Evolutionary conservation across 257 asterid genomes (phyloP).

Genomic region (Paraleonurus japonicus): DNA sequence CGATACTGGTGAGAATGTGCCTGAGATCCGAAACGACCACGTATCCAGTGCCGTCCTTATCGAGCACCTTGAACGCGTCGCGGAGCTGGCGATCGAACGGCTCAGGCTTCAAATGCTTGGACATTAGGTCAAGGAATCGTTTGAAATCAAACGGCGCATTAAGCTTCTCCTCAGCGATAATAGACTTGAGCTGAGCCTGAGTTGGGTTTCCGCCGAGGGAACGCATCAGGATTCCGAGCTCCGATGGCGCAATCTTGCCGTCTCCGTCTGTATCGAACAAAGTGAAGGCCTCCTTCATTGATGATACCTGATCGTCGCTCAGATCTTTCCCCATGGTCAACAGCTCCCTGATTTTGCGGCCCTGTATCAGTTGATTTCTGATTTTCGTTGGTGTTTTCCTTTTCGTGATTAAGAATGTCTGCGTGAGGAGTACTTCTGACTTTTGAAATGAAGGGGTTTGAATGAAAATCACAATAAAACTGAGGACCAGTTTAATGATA

Average conservation of each 20-base stretch:
- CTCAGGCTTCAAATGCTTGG: constrained; percentile 92
- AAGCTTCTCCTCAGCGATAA: constrained; percentile 70
- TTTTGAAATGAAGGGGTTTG: constrained; percentile 25
- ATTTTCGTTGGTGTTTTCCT: not conserved
- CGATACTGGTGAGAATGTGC: constrained; percentile 84
- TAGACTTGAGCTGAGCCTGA: constrained; percentile 80
- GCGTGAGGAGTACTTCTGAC: not conserved
- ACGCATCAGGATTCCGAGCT: constrained; percentile 90
- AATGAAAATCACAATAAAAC: constrained; percentile 15
- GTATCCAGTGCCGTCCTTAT: constrained; percentile 72
- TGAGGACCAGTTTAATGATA: constrained; percentile 2
- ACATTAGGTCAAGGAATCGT: constrained; percentile 77
- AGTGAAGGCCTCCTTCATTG: constrained; percentile 92
- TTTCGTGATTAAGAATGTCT: constrained; percentile 6
- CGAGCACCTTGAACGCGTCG: constrained; percentile 94
- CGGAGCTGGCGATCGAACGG: constrained; percentile 95
- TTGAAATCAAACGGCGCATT: constrained; percentile 69
- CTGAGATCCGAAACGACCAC: constrained; percentile 89
- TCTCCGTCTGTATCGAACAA: constrained; percentile 92
- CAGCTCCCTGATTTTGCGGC: not conserved
- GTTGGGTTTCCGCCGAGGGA: constrained; percentile 97
- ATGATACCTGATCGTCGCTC: constrained; percentile 78
- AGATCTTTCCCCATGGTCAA: constrained; percentile 82
- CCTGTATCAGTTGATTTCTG: not conserved
- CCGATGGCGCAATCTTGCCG: constrained; percentile 91